Evolutionary conservation across 345 rosid genomes (phyloP), one percentile per base, ranked within the genome.

Genomic region (Trapa incisa): DNA sequence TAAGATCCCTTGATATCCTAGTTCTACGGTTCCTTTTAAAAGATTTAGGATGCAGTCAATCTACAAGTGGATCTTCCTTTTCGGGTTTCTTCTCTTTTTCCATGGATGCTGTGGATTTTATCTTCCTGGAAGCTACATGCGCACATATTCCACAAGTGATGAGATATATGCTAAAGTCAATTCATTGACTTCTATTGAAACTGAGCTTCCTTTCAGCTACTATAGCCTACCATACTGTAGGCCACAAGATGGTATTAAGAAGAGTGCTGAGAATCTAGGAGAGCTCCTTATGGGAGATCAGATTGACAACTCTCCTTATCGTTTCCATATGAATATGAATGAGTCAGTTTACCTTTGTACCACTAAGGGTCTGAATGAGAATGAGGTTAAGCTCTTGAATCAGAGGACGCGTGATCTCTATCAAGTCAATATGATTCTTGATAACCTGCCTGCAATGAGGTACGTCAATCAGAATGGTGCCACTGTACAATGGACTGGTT

Each of bases 161-260:
- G 0, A 42, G 4, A 80, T 93, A 61, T n/a, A 1, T 14, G 89
- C 89, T 36, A 87, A 90, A 77, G 90, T 93, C 22, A 90, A 85
- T 73, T 90, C 97, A 16, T 75, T 93, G 77, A 93, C 98, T n/a
- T 93, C 98, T 32, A 85, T 88, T 11, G 87, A 76, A 48, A 84
- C 91, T 0, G 88, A 82, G 92, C 89, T 93, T 78, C 98, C 98
- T 1, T 88, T 76, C 73, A 74, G 88, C 79, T 93, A 84, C 72
- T 90, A 93, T 54, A 85, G 84, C 72, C 90, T 93, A 70, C 97
- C 76, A 22, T 68, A 41, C 72, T 73, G 76, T 68, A 63, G 35
- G 60, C 76, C 76, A 5, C 0, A 0, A 1, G 3, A 6, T 0
- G 68, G 75, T 6, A 33, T 73, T 36, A 29, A 4, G 64, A 1